Evolutionary conservation across 1,139 yeast species (phyloP).

Genomic region (Ogataea hybrid): DNA sequence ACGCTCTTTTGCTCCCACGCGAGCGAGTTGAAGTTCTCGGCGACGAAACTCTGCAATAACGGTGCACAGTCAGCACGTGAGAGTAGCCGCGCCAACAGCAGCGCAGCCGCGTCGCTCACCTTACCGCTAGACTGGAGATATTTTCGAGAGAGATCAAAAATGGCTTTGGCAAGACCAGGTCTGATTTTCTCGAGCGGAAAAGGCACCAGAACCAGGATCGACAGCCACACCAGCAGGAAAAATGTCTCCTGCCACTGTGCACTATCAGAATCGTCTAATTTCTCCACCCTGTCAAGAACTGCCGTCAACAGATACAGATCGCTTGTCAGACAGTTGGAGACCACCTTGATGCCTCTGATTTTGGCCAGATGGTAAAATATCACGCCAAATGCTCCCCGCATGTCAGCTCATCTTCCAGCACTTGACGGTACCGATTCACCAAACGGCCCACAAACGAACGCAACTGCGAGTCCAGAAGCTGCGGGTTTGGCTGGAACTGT

Average conservation of each 20-base stretch:
- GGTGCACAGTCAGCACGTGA: slow-evolving; percentile 36
- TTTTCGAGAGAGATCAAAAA: slow-evolving; percentile 37
- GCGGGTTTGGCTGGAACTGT: slow-evolving; percentile 58
- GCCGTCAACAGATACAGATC: slow-evolving; percentile 50
- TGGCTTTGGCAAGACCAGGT: slow-evolving; percentile 30
- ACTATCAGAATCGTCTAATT: not conserved
- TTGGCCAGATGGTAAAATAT: slow-evolving; percentile 60
- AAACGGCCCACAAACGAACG: slow-evolving; percentile 35
- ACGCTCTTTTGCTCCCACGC: slow-evolving; percentile 18
- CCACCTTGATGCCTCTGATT: slow-evolving; percentile 62
- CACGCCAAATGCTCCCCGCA: slow-evolving; percentile 22
- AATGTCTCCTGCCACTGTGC: slow-evolving; percentile 55
- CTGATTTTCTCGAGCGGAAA: slow-evolving; percentile 52
- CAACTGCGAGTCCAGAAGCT: slow-evolving; percentile 45
- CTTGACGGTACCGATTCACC: slow-evolving; percentile 30
- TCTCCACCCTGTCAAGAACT: slow-evolving; percentile 32
- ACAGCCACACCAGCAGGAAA: slow-evolving; percentile 69
- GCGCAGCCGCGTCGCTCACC: slow-evolving; percentile 43
- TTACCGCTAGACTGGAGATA: slow-evolving; percentile 43
- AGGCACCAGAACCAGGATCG: slow-evolving; percentile 68
- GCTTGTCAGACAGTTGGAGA: slow-evolving; percentile 57
- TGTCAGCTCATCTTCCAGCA: slow-evolving; percentile 2
- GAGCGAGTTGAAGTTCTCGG: slow-evolving; percentile 16
- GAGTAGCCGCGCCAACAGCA: slow-evolving; percentile 41
- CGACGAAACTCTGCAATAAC: slow-evolving; percentile 21